Conservation (phyloP, 257 asterid genomes). For the Oldenlandia corymbosa region DNA sequence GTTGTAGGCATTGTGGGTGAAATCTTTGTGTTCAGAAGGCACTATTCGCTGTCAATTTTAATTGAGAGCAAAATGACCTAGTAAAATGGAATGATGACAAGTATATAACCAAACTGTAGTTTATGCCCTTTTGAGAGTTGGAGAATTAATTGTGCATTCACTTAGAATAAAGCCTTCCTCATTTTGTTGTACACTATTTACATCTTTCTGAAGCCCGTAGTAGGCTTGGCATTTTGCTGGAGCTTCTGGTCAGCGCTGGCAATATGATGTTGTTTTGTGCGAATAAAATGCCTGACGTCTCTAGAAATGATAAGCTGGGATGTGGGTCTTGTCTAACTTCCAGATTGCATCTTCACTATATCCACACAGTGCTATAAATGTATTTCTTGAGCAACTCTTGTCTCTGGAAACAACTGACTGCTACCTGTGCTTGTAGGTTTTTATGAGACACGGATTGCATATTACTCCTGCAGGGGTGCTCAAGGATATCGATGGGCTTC, state of each 20-base stretch:
- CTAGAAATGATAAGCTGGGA: no score
- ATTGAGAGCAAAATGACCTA: not conserved
- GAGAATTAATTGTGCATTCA: not conserved
- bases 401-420: slow-evolving; percentile 1
- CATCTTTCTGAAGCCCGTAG: not conserved
- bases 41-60: not conserved
- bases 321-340: no score
- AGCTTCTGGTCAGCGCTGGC: not conserved
- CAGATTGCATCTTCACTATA: not conserved
- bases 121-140: not conserved
- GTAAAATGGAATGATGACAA: not conserved
- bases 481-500: slow-evolving; percentile 51
- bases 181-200: not conserved
- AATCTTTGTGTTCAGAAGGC: not conserved
- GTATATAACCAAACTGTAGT: not conserved
- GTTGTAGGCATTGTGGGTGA: not conserved
- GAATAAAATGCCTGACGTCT: no score
- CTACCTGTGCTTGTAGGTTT: slow-evolving; percentile 41
- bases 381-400: not conserved
- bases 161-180: not conserved
- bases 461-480: slow-evolving; percentile 69
- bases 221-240: not conserved
- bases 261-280: not conserved
- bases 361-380: not conserved
- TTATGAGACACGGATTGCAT: slow-evolving; percentile 78